A percentile compares a stretch with the other conserved stretches of the same genome.
Conservation (phyloP, 305 asterid genomes). For the Fraxinus paxiana region DNA sequence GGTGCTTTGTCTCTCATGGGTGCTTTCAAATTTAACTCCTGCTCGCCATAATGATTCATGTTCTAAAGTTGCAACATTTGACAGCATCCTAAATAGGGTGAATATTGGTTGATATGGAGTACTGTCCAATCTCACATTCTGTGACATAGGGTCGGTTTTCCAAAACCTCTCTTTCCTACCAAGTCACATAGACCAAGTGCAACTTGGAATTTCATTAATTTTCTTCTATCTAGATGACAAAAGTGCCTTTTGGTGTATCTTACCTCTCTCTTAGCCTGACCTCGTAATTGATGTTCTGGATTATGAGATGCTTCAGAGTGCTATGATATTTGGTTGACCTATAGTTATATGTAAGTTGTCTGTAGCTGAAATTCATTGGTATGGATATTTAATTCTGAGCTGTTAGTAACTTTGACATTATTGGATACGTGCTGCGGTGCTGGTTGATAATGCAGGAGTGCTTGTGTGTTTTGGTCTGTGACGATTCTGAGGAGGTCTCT, state of each 20-base stretch:
- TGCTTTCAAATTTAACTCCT: neutral
- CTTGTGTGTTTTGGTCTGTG: slow-evolving; percentile 69
- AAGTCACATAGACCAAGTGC: neutral
- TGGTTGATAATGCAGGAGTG: slow-evolving; percentile 65
- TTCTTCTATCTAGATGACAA: neutral
- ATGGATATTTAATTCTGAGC: neutral
- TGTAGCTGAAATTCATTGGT: slow-evolving; percentile 14
- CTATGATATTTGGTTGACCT: slow-evolving; percentile 6
- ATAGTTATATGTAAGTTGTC: slow-evolving; percentile 2
- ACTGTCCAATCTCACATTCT: neutral
- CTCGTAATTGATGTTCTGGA: neutral
- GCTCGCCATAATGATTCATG: neutral
- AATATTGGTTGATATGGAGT: neutral
- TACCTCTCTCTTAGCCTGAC: neutral
- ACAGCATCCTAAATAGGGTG: neutral
- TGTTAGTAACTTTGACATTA: slow-evolving; percentile 11
- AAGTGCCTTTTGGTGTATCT: neutral
- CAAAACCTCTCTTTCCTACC: neutral
- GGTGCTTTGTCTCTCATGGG: neutral
- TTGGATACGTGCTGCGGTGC: slow-evolving; percentile 17
- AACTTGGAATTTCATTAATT: neutral
- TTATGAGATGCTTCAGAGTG: slow-evolving; percentile 12
- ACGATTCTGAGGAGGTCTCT: slow-evolving; percentile 75
- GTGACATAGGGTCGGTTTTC: neutral
- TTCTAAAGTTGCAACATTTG: neutral